Conservation (phyloP, 345 rosid genomes). For the Eucalyptus tenuipes region DNA sequence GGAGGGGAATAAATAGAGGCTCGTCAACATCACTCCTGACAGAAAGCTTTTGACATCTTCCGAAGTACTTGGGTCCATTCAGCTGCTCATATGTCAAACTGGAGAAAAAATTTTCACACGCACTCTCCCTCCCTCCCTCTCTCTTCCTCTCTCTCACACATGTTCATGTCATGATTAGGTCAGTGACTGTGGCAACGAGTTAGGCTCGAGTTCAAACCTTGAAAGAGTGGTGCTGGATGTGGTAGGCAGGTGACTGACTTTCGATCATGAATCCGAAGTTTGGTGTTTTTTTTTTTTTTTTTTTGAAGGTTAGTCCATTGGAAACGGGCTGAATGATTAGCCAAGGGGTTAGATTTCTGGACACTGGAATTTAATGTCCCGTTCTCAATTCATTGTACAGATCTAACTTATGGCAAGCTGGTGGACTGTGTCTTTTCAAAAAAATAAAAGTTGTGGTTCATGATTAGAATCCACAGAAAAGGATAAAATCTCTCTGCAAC, state of each 20-base stretch:
- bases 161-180: neutral
- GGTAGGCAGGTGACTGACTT: neutral
- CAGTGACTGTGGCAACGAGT: neutral
- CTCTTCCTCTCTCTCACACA: neutral
- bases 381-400: neutral
- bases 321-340: neutral
- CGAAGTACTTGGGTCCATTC: slow-evolving; percentile 13
- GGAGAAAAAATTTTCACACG: neutral
- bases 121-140: neutral
- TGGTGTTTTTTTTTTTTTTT: too few species aligned
- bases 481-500: neutral
- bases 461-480: neutral
- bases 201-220: neutral
- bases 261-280: neutral
- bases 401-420: neutral
- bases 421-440: neutral
- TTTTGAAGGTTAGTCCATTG: neutral
- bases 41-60: neutral
- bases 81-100: neutral
- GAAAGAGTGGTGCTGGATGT: neutral
- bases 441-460: neutral
- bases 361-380: neutral
- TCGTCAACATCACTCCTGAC: slow-evolving; percentile 15
- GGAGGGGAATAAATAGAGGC: slow-evolving; percentile 27
- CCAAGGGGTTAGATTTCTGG: neutral